These are phyloP conservation scores for Gonapodya prolifera DNA, from an alignment of 192 early-diverging fungal genomes.

Conservation along the genomic window DNA sequence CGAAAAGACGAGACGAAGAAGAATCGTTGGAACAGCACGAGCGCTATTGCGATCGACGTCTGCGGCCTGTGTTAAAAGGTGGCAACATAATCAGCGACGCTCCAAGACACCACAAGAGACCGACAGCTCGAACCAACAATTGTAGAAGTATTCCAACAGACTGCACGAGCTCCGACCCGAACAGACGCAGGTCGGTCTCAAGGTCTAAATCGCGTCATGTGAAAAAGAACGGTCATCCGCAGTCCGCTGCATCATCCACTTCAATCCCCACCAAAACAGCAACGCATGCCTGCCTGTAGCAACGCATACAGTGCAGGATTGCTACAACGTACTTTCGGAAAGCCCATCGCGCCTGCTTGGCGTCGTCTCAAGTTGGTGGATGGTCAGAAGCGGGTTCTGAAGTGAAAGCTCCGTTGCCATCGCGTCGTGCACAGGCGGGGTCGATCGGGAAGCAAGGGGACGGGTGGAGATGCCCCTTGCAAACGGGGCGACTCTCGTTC, in stretches of 20 bases:
- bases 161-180: constrained; percentile 76
- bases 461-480: too few species aligned
- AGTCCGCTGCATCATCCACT: background rate
- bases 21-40: constrained; percentile 88
- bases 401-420: constrained; percentile 40
- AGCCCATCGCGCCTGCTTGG: constrained; percentile 32
- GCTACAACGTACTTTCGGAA: constrained; percentile 10
- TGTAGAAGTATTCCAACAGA: constrained; percentile 64
- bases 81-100: background rate
- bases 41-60: constrained; percentile 87
- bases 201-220: constrained; percentile 18
- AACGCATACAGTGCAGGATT: background rate
- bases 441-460: too few species aligned
- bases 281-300: constrained; percentile 11
- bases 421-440: too few species aligned
- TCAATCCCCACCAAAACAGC: constrained; percentile 34
- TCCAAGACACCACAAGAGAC: background rate
- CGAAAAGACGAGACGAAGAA: constrained; percentile 67
- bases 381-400: constrained; percentile 61
- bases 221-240: background rate
- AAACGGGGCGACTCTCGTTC: too few species aligned
- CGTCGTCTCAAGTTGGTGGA: constrained; percentile 52
- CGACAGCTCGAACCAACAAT: constrained; percentile 32
- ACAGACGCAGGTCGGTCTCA: constrained; percentile 58
- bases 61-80: constrained; percentile 55